Evolutionary conservation across 2,329 filamentous ascomycete species (phyloP), one percentile per base, ranked within the genome.

Genomic region (Waltergamsia citrina): DNA sequence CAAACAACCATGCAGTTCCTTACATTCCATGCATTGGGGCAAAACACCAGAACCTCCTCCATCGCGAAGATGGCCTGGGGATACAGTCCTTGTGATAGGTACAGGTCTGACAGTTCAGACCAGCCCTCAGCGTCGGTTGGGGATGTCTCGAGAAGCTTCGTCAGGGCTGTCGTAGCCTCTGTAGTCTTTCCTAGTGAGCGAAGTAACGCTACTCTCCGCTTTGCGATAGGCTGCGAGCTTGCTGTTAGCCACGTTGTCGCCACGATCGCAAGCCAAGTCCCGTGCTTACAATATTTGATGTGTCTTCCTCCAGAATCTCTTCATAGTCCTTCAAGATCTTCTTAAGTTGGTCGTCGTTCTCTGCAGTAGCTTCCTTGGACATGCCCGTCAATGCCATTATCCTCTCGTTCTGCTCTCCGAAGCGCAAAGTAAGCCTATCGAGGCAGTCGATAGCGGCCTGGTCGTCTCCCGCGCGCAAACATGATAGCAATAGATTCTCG

Each of bases 11-110:
- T n/a, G n/a, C n/a, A n/a, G n/a, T n/a, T n/a, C n/a, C 83, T 54
- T 56, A 92, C 85, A 65, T 94, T 96, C 88, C 92, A 98, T 15
- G 90, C 85, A 62, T 94, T 94, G 4, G 92, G 90, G 34, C 78
- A 74, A 37, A 94, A 68, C 33, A 96, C 65, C 29, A 98, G 59
- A 15, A 94, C 86, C 56, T 98, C 92, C 56, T 98, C 92, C 29
- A 94, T 63, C 39, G 86, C 81, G 56, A 82, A 94, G 33, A 94
- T 78, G 25, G 87, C 84, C 56, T 96, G 90, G 11, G 78, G 63
- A 50, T 83, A 86, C 47, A 90, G 60, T 1, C 82, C 85, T 51
- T 90, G 82, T 15, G 70, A 69, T 20, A 87, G 69, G 58, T 98
- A 96, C 40, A 95, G 62, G 52, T 94, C 86, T 34, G 85, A 77